Evolutionary conservation across 1,139 yeast genomes (phyloP).

Genomic region (Pneumocystis carinii): DNA sequence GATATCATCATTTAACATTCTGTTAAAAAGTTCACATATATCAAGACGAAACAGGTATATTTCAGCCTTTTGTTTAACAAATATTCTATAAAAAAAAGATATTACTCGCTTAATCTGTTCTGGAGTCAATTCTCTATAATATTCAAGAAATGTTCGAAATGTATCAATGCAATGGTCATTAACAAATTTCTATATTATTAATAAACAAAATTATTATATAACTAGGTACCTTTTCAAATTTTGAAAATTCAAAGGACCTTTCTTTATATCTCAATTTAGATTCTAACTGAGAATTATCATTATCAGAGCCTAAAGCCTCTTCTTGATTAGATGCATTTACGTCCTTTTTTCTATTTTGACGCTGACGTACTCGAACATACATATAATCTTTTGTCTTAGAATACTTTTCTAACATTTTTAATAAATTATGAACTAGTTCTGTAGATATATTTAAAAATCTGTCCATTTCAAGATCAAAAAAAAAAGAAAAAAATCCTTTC

Average conservation of each 20-base stretch:
- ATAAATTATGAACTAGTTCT: slow-evolving; percentile 49
- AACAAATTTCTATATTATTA: slow-evolving; percentile 21
- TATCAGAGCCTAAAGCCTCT: slow-evolving; percentile 25
- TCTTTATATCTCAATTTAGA: slow-evolving; percentile 30
- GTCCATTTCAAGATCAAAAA: slow-evolving; percentile 20
- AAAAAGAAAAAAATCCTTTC: not conserved
- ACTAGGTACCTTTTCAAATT: slow-evolving; percentile 22
- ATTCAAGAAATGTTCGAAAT: slow-evolving; percentile 36
- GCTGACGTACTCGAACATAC: slow-evolving; percentile 18
- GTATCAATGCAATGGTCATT: slow-evolving; percentile 33
- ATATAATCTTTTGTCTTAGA: slow-evolving; percentile 38
- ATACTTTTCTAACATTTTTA: slow-evolving; percentile 55
- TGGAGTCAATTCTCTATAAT: slow-evolving; percentile 48
- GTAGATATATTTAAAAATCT: slow-evolving; percentile 47
- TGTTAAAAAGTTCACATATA: slow-evolving; percentile 43
- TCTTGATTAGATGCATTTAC: slow-evolving; percentile 1
- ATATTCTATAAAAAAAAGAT: slow-evolving; percentile 56
- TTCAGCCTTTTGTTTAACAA: slow-evolving; percentile 49
- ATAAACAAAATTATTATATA: not conserved
- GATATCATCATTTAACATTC: slow-evolving; percentile 27
- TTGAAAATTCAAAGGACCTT: slow-evolving; percentile 37
- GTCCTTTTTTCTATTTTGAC: slow-evolving; percentile 18
- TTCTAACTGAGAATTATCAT: slow-evolving; percentile 26
- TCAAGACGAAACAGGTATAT: slow-evolving; percentile 58
- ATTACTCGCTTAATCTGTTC: slow-evolving; percentile 50